A percentile compares a stretch with the other conserved stretches of the same genome.
phyloP scores from a whole-genome alignment of 192 early-diverging fungal species.

The Mortierella antarctica region DNA sequence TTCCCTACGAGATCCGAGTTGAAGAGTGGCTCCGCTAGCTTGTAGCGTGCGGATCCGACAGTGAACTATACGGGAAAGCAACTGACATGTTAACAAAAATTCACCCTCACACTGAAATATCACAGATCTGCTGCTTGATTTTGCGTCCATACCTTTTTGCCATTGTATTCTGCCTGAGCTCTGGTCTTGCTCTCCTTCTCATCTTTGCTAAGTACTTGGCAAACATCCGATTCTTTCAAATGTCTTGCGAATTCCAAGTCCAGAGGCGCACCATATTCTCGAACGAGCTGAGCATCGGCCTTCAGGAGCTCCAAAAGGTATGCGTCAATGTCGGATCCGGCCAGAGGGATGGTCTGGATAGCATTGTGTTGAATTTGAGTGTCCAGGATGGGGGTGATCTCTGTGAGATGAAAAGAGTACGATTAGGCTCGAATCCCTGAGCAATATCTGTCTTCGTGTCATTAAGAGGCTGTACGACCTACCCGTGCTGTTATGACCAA shows the following conservation, averaged over 20 bases:
- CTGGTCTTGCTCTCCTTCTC: conserved; percentile 41
- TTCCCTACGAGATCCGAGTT: conserved; percentile 65
- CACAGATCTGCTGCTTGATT: neutral
- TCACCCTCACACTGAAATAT: no score
- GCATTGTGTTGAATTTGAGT: conserved; percentile 71
- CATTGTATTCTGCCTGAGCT: conserved; percentile 67
- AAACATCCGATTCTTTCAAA: conserved; percentile 66
- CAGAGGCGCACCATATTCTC: conserved; percentile 60
- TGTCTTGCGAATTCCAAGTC: conserved; percentile 66
- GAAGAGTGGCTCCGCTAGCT: conserved; percentile 78
- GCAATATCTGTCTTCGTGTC: neutral
- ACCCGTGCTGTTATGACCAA: conserved; percentile 90
- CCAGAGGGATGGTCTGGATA: conserved; percentile 71
- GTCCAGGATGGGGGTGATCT: conserved; percentile 86
- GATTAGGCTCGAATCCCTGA: neutral
- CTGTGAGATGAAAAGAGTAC: conserved; percentile 28
- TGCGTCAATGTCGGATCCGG: conserved; percentile 74
- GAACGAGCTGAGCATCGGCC: conserved; percentile 59
- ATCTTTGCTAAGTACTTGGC: conserved; percentile 52
- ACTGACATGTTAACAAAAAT: neutral
- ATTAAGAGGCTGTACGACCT: neutral
- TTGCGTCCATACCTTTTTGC: conserved; percentile 56
- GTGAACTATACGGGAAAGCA: conserved; percentile 50
- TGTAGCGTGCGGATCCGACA: conserved; percentile 70
- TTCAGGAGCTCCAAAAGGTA: conserved; percentile 71